Percentiles rank a stretch among this genome's conserved stretches.
phyloP scores from a whole-genome alignment of 345 rosid genomes.

The Atalantia buxifolia region DNA sequence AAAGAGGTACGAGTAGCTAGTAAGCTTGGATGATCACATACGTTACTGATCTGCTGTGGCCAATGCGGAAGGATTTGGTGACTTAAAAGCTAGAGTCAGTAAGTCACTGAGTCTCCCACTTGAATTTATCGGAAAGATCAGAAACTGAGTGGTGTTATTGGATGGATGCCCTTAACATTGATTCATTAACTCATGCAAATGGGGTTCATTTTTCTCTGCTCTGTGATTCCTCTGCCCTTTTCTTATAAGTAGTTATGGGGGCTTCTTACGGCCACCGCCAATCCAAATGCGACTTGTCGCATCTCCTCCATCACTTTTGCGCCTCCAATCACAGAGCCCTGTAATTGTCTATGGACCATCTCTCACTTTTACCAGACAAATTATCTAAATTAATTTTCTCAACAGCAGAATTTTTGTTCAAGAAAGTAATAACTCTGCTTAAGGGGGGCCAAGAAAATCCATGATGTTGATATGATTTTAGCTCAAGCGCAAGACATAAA shows the following conservation, averaged over 20 bases:
- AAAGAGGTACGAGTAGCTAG: constrained; percentile 5
- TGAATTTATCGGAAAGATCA: constrained; percentile 6
- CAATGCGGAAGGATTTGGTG: constrained; percentile 31
- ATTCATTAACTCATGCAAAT: constrained; percentile 1
- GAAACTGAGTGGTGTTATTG: constrained; percentile 2
- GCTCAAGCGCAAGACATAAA: no score
- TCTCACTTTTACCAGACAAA: not conserved
- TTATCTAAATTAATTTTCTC: no score
- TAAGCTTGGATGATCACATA: constrained; percentile 23
- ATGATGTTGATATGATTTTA: no score
- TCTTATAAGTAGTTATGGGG: constrained; percentile 32
- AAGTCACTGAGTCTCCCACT: constrained; percentile 29
- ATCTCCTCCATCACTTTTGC: constrained; percentile 20
- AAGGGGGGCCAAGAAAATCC: no score
- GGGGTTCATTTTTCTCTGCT: constrained; percentile 11
- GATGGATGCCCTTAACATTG: not conserved
- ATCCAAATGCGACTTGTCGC: constrained; percentile 23
- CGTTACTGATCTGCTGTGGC: constrained; percentile 24
- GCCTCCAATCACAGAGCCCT: constrained; percentile 3
- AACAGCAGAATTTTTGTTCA: no score
- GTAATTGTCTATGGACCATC: not conserved
- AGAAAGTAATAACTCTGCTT: no score
- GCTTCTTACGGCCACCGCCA: constrained; percentile 30
- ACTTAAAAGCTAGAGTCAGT: constrained; percentile 23
- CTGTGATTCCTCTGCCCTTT: constrained; percentile 21